Evolutionary conservation across 1,284 basidiomycete genomes (phyloP), one percentile per base, ranked within the genome.

Genomic region (Cronartium quercuum): DNA sequence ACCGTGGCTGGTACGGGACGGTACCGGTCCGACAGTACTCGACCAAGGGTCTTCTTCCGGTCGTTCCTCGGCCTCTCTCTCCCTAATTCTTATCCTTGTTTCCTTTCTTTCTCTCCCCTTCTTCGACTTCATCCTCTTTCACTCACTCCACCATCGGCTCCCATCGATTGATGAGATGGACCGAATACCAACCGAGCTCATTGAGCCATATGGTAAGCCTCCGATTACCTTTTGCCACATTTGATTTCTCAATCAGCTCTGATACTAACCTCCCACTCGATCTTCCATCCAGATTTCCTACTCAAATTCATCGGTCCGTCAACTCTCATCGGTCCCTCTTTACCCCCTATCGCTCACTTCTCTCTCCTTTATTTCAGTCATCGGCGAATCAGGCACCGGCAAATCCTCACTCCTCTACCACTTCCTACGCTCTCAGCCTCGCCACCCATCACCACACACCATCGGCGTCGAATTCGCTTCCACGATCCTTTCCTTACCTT

Each of bases 391-490:
- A 13, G 94, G 93, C 76, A 92, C 92, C 3, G 95, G 95, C 62
- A 98, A 98, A 85, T 94, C 92, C 24, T 98, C 94, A 83, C 84
- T 98, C 51, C 85, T 98, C 66, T 93, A 97, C 82, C 93, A 96
- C 78, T 97, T 96, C 82, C 38, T 65, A 41, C 29, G 58, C 15
- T 71, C 76, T 7, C 60, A 66, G 37, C 68, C 75, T 18, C 71
- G 75, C 15, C 65, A 69, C 34, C 38, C 95, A 80, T 94, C 94
- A 0, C 90, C 94, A 82, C 95, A 98, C 82, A 98, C 95, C 13
- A 98, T 98, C 77, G 95, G 79, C 29, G 79, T 80, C 65, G 79
- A 80, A 64, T 80, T 81, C 66, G 78, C 78, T 18, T 79, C 78
- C 0, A 79, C 78, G 37, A 55, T 81, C 65, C 76, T 81, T 67